Evolutionary conservation across 352 stramenopile species (phyloP).

Genomic region (Phytopythium chamaehyphon): DNA sequence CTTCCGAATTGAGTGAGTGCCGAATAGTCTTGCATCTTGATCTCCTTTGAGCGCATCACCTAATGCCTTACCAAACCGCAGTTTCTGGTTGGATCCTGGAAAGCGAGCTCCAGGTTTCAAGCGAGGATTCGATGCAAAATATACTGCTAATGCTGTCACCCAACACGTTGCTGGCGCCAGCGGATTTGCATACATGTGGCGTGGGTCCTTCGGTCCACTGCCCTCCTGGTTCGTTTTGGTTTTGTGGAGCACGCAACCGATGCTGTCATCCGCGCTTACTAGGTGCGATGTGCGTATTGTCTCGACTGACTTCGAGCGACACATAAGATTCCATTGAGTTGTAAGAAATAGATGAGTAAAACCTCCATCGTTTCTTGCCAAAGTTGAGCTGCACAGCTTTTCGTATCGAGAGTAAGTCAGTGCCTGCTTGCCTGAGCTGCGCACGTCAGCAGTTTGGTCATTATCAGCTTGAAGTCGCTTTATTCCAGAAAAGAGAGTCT

Average conservation of each 20-base stretch:
- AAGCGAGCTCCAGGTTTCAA: not conserved
- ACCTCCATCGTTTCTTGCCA: conserved; percentile 2
- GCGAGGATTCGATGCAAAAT: not conserved
- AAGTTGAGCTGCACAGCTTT: not conserved
- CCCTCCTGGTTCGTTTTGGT: conserved; percentile 1
- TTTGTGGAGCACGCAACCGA: conserved; percentile 16
- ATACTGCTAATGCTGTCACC: not conserved
- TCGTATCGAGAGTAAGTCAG: conserved; percentile 9
- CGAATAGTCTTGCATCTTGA: conserved; percentile 4
- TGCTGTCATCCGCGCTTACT: conserved; percentile 4
- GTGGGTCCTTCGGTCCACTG: conserved; percentile 1
- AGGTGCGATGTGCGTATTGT: conserved; percentile 12
- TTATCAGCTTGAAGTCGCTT: conserved; percentile 6
- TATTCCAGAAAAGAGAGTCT: conserved; percentile 12
- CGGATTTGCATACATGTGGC: not conserved
- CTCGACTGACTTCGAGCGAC: conserved; percentile 17
- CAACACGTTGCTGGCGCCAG: not conserved
- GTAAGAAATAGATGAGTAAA: conserved; percentile 22
- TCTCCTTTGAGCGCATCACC: not conserved
- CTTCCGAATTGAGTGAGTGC: conserved; percentile 16
- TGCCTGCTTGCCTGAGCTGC: conserved; percentile 8
- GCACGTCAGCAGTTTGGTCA: conserved; percentile 3
- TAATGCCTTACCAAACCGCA: conserved; percentile 3
- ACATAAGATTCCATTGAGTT: conserved; percentile 28
- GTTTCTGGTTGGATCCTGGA: conserved; percentile 1